phyloP scores from a whole-genome alignment of 1,284 basidiomycete species.

The Ustilago lituana region DNA sequence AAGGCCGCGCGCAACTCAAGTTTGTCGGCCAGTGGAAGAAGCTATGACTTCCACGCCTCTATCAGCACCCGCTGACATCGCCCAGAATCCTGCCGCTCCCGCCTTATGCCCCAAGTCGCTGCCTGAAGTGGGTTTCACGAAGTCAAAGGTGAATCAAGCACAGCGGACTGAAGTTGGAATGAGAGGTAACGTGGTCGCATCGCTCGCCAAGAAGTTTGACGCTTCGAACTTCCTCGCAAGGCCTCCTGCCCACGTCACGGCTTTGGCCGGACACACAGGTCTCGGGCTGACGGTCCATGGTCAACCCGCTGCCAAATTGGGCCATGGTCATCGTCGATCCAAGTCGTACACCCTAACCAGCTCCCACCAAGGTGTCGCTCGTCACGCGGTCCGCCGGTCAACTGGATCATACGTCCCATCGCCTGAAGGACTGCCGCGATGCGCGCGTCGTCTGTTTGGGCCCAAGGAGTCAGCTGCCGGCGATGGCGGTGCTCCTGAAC shows the following conservation, averaged over 20 bases:
- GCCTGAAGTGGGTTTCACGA: slow-evolving; percentile 1
- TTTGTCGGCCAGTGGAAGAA: neutral
- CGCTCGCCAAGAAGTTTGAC: slow-evolving; percentile 16
- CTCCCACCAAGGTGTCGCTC: slow-evolving; percentile 1
- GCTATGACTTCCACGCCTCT: slow-evolving; percentile 18
- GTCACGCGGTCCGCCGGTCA: slow-evolving; percentile 14
- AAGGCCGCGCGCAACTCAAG: neutral
- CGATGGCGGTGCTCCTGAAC: neutral
- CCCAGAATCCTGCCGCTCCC: slow-evolving; percentile 6
- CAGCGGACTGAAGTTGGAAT: slow-evolving; percentile 7
- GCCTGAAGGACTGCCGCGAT: slow-evolving; percentile 15
- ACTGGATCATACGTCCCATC: slow-evolving; percentile 18
- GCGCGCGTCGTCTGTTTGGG: slow-evolving; percentile 29
- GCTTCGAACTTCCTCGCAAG: slow-evolving; percentile 44
- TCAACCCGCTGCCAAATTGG: slow-evolving; percentile 3
- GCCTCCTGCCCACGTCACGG: slow-evolving; percentile 25
- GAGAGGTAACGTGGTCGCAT: slow-evolving; percentile 33
- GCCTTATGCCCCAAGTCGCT: slow-evolving; percentile 3
- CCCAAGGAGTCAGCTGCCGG: neutral
- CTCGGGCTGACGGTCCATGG: slow-evolving; percentile 14
- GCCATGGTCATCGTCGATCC: slow-evolving; percentile 34
- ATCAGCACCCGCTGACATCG: slow-evolving; percentile 6
- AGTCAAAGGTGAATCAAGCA: neutral
- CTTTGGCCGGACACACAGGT: neutral
- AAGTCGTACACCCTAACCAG: slow-evolving; percentile 27